Evolutionary conservation across 148 eudicot genomes (phyloP), one percentile per base, ranked within the genome.

Genomic region (Nyssa sinensis): DNA sequence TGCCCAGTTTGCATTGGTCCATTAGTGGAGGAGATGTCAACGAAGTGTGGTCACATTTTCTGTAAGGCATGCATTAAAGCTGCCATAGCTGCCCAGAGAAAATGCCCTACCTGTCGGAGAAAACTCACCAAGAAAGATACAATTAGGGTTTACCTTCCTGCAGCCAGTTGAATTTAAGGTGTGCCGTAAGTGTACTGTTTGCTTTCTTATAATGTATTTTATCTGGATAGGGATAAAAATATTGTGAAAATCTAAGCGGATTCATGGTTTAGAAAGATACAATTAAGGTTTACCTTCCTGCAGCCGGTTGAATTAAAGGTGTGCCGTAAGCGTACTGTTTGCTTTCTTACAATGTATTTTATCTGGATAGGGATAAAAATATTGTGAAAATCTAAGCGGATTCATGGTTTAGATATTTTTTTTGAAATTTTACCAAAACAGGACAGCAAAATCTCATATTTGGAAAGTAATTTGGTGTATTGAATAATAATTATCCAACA

Each of bases 11-110:
- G 98, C 80, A 85, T 92, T 86, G 89, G 90, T 31, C 83, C 90
- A 21, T 68, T 92, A 31, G 91, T 86, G 19, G 96, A 94, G 72
- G 97, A 89, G 74, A 78, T 77, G 85, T 79, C 98, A 9, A 94
- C 98, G 9, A 94, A 90, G 80, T 94, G 98, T 69, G 98, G 98
- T 70, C 98, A 94, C 81, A 89, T 94, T 64, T 94, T 94, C 81
- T 94, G 98, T 82, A 92, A 90, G 86, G 74, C 75, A 1, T 94
- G 98, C 82, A 83, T 94, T 29, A 86, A 77, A 74, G 74, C 88
- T 69, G 84, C 97, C 59, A 80, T 94, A 58, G 71, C 84, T 75
- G 83, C 83, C 73, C 94, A 90, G 87, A 75, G 80, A 8, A 89
- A 92, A 84, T 94, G 98, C 72, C 98, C 98, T 62, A 90, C 97